Base-by-base conservation (phyloP, 768 basidiomycete species). In the Pleurotus pulmonarius region DNA sequence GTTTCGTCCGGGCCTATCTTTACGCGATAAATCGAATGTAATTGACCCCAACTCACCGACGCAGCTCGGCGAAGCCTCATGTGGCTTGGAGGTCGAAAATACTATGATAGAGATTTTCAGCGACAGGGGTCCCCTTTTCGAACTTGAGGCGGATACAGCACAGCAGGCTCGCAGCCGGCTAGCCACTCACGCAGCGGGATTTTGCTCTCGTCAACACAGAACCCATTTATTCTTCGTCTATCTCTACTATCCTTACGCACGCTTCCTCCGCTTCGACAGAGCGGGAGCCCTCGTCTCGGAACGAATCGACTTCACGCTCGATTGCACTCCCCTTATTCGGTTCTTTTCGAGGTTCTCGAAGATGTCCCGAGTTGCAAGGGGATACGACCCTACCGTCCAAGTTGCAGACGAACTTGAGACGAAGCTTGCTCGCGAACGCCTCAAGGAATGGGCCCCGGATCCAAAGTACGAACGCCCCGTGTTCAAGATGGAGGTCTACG, bases 211-310 rank as follows among this genome's bases (percentile, higher is more conserved):
- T 5, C 71, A 75, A 46, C 69, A 69, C 54, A 68, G 74, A 1
- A 60, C 62, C 7, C 66, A 65, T 20, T 55, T 67, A 1, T 75
- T 76, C 59, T 64, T 63, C 2, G 18, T 72, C 8, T 52, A 67
- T 18, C 57, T 76, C 15, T 64, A 56, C 49, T 62, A 63, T 5
- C 34, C 59, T 2, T 43, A 37, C 39, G 69, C 67, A 0, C 60
- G 72, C 3, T 64, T 75, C 41, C 56, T 75, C 24, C 64, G 65
- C 45, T 75, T 69, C 67, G 74, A 76, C 56, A 68, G 68, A 5
- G 47, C 63, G 13, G 73, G 69, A 9, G 64, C 64, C 3, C 54
- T 68, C 6, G 69, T 73, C 12, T 59, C 67, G 16, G 26, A 46
- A 8, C 4, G 45, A 4, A 64, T 75, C 54, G 46, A 67, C 37